Evolutionary conservation across 495 filamentous ascomycete species (phyloP).

Genomic region (Neurospora sp.): DNA sequence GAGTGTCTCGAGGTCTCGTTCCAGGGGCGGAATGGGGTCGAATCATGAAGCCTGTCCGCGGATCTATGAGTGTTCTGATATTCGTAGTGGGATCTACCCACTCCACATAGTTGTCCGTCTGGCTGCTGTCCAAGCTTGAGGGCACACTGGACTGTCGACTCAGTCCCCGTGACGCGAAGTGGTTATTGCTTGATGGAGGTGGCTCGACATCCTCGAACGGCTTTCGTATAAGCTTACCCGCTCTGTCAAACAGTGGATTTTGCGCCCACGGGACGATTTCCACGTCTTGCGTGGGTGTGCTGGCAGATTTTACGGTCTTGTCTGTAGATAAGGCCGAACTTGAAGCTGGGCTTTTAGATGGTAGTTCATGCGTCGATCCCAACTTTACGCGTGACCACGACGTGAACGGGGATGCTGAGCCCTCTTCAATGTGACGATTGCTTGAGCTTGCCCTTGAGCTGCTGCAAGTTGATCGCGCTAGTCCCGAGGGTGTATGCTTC

Average conservation of each 20-base stretch:
- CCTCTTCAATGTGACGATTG: neutral
- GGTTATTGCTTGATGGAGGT: neutral
- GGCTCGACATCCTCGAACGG: conserved; percentile 27
- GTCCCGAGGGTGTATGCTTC: neutral
- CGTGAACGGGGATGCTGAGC: conserved; percentile 39
- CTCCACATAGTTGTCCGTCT: conserved; percentile 30
- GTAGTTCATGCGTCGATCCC: conserved; percentile 12
- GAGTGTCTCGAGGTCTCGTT: neutral
- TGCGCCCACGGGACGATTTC: conserved; percentile 8
- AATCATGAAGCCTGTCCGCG: conserved; percentile 22
- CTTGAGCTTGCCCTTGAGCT: neutral
- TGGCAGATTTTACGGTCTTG: neutral
- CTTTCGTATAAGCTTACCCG: conserved; percentile 24
- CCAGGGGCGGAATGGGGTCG: neutral
- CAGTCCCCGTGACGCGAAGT: neutral
- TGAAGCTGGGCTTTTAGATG: neutral
- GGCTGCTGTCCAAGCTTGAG: neutral
- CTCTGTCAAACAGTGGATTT: conserved; percentile 18
- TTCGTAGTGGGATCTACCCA: conserved; percentile 66
- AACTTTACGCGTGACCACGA: conserved; percentile 63
- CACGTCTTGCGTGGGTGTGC: neutral
- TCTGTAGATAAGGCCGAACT: neutral
- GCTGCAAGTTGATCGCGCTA: neutral
- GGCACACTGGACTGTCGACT: neutral
- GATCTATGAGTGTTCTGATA: conserved; percentile 33